Evolutionary conservation across 306 rosid genomes (phyloP).

Genomic region (Betula pendula): DNA sequence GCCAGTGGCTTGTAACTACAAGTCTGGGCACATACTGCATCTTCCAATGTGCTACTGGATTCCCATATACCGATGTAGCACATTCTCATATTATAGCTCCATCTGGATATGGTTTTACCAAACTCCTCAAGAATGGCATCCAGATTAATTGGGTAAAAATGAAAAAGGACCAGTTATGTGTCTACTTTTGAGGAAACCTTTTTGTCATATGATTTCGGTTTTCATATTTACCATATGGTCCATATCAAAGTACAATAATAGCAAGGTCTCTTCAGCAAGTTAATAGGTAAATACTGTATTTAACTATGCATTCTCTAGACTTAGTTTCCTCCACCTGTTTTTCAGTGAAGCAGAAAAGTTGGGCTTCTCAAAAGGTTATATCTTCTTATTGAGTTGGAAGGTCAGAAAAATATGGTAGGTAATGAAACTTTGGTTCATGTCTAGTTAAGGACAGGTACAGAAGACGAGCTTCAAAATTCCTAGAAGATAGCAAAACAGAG

Average conservation of each 20-base stretch:
- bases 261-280: background rate
- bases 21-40: background rate
- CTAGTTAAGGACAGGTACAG: background rate
- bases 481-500: background rate
- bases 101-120: background rate
- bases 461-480: background rate
- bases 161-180: background rate
- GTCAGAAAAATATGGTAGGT: background rate
- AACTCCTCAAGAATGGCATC: background rate
- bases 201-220: background rate
- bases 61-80: background rate
- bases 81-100: background rate
- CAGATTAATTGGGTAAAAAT: background rate
- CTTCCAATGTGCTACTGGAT: background rate
- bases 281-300: background rate
- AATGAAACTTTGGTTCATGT: background rate
- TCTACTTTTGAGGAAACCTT: background rate
- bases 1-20: background rate
- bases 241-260: background rate
- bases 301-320: background rate
- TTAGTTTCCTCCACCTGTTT: slow-evolving; percentile 6
- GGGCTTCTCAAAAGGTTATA: slow-evolving; percentile 1
- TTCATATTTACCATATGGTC: background rate
- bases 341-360: background rate
- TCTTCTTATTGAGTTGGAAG: slow-evolving; percentile 8